Base-by-base conservation (phyloP, 805 yeast genomes). In the Huiozyma sinensis region DNA sequence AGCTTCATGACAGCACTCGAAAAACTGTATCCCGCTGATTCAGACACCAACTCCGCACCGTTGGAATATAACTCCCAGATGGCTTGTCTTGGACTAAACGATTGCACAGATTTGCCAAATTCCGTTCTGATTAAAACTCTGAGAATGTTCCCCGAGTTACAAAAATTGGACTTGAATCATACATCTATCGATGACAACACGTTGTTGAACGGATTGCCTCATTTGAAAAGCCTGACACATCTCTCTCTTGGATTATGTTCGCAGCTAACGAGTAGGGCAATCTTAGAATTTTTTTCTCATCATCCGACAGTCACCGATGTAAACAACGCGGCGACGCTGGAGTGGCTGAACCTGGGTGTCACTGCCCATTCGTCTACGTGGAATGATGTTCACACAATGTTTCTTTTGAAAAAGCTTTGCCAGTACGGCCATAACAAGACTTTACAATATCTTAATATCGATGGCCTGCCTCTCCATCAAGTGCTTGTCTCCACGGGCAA, bases 141-240 rank as follows among this genome's bases (percentile, higher is more conserved):
- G 28, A 72, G 70, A 42, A 58, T 84, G 9, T 65, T 89, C 29
- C 81, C 83, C 1, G 73, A 71, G 41, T 64, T 88, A 42, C 75
- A 76, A 49, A 75, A 86, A 49, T 66, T 88, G 30, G 97, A 88
- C 58, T 67, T 89, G 41, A 78, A 84, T 11, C 95, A 86, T 55
- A 88, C 96, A 0, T 77, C 81, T 38, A 75, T 88, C 36, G 78
- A 81, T 1, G 79, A 83, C 4, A 69, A 73, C n/a, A 73, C 76
- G 0, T 68, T 88, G 35, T 60, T 67, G 44, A 64, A 71, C 24
- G 54, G 55, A 44, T 60, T 87, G 24, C 83, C 86, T 2, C 66
- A 63, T 11, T 56, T 77, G 11, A 77, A 81, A 13, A 67, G 72
- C 51, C 65, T 88, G 36, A 80, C 95, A 0, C 95, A 85, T 63